Conservation (phyloP, 2,329 filamentous ascomycete genomes). For the Beauveria varroae region DNA sequence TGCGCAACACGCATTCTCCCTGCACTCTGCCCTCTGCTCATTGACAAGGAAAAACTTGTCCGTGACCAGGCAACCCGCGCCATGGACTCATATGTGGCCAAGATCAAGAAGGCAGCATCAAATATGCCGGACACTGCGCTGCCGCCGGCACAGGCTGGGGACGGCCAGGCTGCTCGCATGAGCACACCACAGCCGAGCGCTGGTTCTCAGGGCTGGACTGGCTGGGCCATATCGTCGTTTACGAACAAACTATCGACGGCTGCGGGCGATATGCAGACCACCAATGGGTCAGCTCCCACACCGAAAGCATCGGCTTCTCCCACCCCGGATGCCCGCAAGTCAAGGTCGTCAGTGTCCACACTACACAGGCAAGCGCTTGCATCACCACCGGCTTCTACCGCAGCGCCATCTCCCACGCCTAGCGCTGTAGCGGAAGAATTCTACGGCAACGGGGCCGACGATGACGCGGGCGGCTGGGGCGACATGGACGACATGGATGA, state of each 20-base stretch:
- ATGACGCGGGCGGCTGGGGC: constrained; percentile 69
- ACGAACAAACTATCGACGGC: constrained; percentile 86
- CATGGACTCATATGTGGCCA: constrained; percentile 75
- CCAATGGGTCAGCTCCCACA: constrained; percentile 35
- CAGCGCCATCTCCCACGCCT: constrained; percentile 39
- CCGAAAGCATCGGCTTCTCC: constrained; percentile 36
- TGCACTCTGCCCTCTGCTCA: constrained; percentile 70
- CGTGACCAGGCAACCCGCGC: constrained; percentile 89
- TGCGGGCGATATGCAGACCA: constrained; percentile 73
- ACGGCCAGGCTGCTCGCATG: constrained; percentile 60
- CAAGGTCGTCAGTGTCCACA: constrained; percentile 46
- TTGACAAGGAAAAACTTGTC: constrained; percentile 94
- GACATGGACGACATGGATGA: constrained; percentile 52
- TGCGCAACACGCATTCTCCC: constrained; percentile 79
- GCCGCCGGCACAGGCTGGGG: constrained; percentile 53
- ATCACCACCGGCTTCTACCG: constrained; percentile 41
- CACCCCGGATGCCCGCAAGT: constrained; percentile 28
- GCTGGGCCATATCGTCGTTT: constrained; percentile 97
- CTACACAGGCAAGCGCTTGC: constrained; percentile 54
- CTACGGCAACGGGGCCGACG: constrained; percentile 48
- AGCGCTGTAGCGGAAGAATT: constrained; percentile 40
- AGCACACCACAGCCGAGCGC: constrained; percentile 65
- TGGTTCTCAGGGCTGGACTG: constrained; percentile 60
- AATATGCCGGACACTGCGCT: constrained; percentile 74
- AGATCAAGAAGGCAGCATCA: constrained; percentile 69